Base-by-base conservation (phyloP, 2,329 filamentous ascomycete species). In the Hymenoscyphus infarciens region DNA sequence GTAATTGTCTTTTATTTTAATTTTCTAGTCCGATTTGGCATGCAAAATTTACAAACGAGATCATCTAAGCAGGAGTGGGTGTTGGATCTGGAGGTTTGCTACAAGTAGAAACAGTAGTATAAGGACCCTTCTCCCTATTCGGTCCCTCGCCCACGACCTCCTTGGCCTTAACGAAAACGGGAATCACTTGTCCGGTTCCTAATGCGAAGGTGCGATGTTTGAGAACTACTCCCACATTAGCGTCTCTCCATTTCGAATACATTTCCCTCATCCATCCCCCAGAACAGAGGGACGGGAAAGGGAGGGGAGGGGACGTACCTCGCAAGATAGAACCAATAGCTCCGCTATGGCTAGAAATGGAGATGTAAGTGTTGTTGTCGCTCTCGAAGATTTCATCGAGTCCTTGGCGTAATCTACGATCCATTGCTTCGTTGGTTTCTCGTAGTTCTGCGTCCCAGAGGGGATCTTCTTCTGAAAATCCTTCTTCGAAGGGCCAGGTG, bases 151-250 rank as follows among this genome's bases (percentile, higher is more conserved):
- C 59, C 5, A n/a, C 8, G 5, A 79, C 54, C 10, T 72, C 81
- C 66, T 83, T 79, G 0, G 82, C 85, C 74, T 82, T 85, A 29
- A 91, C 83, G 1, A 91, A 78, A 1, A 89, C 85, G 0, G 88
- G 87, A 33, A 91, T 87, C 7, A 87, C 83, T 65, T 87, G 83
- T 8, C 88, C 88, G 0, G 88, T 91, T n/a, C 79, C 79, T 13
- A 91, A 76, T 1, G 76, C 73, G 70, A 90, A 91, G 1, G 75
- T 66, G n/a, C 82, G 80, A 69, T 91, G 88, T 58, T 82, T 81
- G 3, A 90, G 74, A 0, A 85, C 85, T 59, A 29, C 15, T 38
- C 5, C 29, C 29, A 8, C 39, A 25, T 57, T 39, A 62, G 55
- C 25, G 25, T 27, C 25, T 27, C 25, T 27, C 25, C 25, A 27